Evolutionary conservation across 805 yeast species (phyloP).

Genomic region (Priceomyces melissophilus): DNA sequence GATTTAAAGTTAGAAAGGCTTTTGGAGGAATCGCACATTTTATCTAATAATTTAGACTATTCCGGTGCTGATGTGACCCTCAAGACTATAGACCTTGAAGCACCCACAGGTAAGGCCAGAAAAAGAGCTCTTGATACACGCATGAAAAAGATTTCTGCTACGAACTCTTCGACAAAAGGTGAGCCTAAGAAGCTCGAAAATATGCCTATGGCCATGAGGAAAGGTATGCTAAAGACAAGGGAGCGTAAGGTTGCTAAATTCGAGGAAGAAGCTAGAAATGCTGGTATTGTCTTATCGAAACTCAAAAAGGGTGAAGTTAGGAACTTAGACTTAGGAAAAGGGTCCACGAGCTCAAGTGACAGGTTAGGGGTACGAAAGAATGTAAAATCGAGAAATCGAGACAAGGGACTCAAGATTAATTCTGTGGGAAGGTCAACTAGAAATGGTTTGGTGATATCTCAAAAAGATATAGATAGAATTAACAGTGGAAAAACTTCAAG

Average conservation of each 20-base stretch:
- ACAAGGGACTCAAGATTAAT: slow-evolving; percentile 75
- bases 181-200: slow-evolving; percentile 53
- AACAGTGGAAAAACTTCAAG: slow-evolving; percentile 10
- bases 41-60: slow-evolving; percentile 38
- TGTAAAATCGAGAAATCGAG: slow-evolving; percentile 47
- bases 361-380: slow-evolving; percentile 47
- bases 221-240: slow-evolving; percentile 70
- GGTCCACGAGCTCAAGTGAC: slow-evolving; percentile 48
- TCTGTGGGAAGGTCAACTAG: slow-evolving; percentile 74
- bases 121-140: slow-evolving; percentile 60
- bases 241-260: slow-evolving; percentile 49
- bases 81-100: slow-evolving; percentile 57
- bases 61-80: slow-evolving; percentile 71
- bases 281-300: slow-evolving; percentile 83
- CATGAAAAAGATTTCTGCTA: slow-evolving; percentile 41
- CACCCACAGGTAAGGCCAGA: slow-evolving; percentile 67
- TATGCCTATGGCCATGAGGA: slow-evolving; percentile 86
- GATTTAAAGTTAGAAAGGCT: slow-evolving; percentile 73
- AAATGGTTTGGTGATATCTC: slow-evolving; percentile 72
- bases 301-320: slow-evolving; percentile 66
- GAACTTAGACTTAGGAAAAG: slow-evolving; percentile 50
- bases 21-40: slow-evolving; percentile 67
- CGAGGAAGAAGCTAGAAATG: slow-evolving; percentile 80
- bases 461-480: slow-evolving; percentile 57
- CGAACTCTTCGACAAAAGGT: slow-evolving; percentile 45